phyloP scores from a whole-genome alignment of 768 basidiomycete species.

The Serendipita sp. region DNA sequence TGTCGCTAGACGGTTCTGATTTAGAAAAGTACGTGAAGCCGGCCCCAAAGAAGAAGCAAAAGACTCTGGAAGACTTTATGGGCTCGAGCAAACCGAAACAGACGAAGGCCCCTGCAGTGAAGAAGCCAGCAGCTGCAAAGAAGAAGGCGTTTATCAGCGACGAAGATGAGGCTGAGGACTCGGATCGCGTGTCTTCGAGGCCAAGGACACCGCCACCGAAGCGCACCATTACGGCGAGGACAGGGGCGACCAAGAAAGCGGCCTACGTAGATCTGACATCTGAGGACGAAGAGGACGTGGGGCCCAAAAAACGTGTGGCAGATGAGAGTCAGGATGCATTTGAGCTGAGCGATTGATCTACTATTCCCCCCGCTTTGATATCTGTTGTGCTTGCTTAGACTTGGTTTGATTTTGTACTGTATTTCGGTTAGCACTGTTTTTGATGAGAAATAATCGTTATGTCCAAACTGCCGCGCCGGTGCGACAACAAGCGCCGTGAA shows the following conservation, averaged over 20 bases:
- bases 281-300: background rate
- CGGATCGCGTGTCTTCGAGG: background rate
- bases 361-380: background rate
- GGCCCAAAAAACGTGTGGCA: background rate
- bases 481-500: too few species aligned
- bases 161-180: background rate
- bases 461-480: too few species aligned
- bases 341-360: background rate
- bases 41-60: conserved; percentile 36
- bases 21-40: conserved; percentile 29
- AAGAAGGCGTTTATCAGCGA: conserved; percentile 8
- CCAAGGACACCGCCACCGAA: conserved; percentile 2
- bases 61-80: background rate
- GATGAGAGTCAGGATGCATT: background rate
- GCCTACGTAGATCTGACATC: background rate
- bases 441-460: too few species aligned
- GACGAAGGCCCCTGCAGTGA: background rate
- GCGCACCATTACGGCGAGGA: background rate
- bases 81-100: background rate
- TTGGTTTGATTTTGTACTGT: background rate
- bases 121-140: background rate
- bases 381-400: background rate
- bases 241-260: background rate
- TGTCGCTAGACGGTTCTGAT: conserved; percentile 24
- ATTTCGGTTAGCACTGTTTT: background rate